Base-by-base conservation (phyloP, 2,329 filamentous ascomycete species). In the Colletotrichum brevisporum region DNA sequence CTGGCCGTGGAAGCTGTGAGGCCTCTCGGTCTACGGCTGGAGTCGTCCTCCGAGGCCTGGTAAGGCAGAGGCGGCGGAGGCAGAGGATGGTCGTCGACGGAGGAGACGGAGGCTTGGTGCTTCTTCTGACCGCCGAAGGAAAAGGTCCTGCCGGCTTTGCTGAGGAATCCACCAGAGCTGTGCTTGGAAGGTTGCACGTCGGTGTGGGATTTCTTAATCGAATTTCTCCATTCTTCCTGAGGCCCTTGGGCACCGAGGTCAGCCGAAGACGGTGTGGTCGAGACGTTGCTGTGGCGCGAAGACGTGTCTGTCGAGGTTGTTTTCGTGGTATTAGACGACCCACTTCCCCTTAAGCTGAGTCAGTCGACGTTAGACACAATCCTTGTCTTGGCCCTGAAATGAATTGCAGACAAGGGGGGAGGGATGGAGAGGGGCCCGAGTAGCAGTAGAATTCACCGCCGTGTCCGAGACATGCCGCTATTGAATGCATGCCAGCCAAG, bases 271-370 rank as follows among this genome's bases (percentile, higher is more conserved):
- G 88, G 87, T 43, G 88, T 83, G 45, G 88, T 90, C n/a, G 88
- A 90, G 60, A 83, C 85, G 78, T 88, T 88, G 77, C 88, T 90
- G 76, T 90, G 86, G 75, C 88, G 85, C 57, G 88, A 90, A 41
- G 88, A 90, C 73, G 86, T 87, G 77, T 90, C 88, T 72, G 85
- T 86, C 61, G 86, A 89, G 58, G 83, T 84, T 69, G 86, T 86
- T 78, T 89, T 88, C 68, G 88, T 90, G 45, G 86, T 89, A 77
- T 89, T 89, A 74, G 88, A 89, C 51, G 87, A 85, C 73, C 86
- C 87, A 80, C 87, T 89, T 77, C 85, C 86, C 75, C 86, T 89
- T 76, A 73, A 76, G 72, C 76, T 76, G 76, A 78, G 77, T 83
- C 77, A 83, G 79, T 77, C 71, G 53, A 74, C 73, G 75, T 75